Base-by-base conservation (phyloP, 495 filamentous ascomycete species). In the Penicillium psychrofluorescens region DNA sequence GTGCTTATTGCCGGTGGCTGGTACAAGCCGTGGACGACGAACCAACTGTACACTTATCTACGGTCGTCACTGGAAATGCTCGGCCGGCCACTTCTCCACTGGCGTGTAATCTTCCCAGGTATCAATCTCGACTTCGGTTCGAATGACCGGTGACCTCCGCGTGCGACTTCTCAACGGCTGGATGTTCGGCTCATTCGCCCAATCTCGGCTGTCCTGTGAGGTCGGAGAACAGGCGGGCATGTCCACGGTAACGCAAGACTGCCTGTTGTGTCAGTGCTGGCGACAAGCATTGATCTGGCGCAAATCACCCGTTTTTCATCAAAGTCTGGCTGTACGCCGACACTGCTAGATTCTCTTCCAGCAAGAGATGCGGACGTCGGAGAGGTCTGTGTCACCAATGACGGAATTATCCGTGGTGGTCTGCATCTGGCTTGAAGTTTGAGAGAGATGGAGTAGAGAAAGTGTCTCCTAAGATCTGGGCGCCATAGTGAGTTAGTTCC, bases 311-410 rank as follows among this genome's bases (percentile, higher is more conserved):
- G 33, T 0, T 12, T 43, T 30, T 11, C 8, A 61, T 51, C 39
- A 58, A 51, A 9, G 38, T 32, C 34, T 39, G 41, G 8, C 40
- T 47, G 29, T 49, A 40, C 29, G 45, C 42, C 9, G 52, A 40
- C 13, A 54, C 48, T 2, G 44, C 41, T 6, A 22, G 22, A 6
- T 48, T 12, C 12, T 35, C 44, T 8, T 10, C 29, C 30, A 38
- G 33, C 45, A 38, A 38, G 1, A n/a, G 10, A 29, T 44, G 49
- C 14, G 31, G 31, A 3, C 9, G 28, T 13, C 28, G 36, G 16
- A 58, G 51, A 13, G 55, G 54, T 0, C 2, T 22, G 22, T 3
- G 22, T 6, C 22, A 22, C 22, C 4, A 22, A 6, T 22, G 22
- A 22, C 22, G 4, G 4, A 22, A 22, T 22, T 4, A 22, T 22